These are phyloP conservation scores for Micractinium conductrix DNA, from an alignment of 139 green algal genomes.

Conservation along the genomic window DNA sequence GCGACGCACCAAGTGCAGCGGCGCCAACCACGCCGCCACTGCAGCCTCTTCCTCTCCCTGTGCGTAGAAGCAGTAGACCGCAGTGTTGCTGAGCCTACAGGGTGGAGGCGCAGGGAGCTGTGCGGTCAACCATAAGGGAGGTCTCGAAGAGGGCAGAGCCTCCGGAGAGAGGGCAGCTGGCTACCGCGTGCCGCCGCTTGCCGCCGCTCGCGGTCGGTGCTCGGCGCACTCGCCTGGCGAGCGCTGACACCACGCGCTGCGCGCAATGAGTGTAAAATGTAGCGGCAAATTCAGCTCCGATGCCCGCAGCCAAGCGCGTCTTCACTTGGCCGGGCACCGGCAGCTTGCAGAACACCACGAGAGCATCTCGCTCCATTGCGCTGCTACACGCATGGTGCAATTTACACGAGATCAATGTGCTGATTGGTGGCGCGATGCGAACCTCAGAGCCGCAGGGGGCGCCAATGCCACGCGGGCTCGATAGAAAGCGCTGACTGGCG, in stretches of 20 bases:
- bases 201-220: not conserved
- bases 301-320: constrained; percentile 65
- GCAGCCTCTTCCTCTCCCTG: constrained; percentile 38
- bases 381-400: no score
- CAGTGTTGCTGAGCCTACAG: not conserved
- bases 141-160: not conserved
- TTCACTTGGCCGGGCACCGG: constrained; percentile 71
- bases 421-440: no score
- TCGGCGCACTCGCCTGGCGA: constrained; percentile 37
- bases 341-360: constrained; percentile 65
- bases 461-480: no score
- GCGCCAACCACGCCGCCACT: constrained; percentile 49
- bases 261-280: constrained; percentile 68
- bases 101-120: not conserved
- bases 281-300: constrained; percentile 54
- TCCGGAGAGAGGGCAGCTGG: not conserved
- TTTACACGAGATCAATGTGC: no score
- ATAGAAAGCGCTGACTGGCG: no score
- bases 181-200: not conserved
- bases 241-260: constrained; percentile 49
- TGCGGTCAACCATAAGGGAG: not conserved
- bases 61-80: constrained; percentile 53
- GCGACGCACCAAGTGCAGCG: not conserved
- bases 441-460: no score
- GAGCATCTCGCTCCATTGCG: not conserved